Conservation (phyloP, 148 eudicot genomes). For the Arbutus unedo region DNA sequence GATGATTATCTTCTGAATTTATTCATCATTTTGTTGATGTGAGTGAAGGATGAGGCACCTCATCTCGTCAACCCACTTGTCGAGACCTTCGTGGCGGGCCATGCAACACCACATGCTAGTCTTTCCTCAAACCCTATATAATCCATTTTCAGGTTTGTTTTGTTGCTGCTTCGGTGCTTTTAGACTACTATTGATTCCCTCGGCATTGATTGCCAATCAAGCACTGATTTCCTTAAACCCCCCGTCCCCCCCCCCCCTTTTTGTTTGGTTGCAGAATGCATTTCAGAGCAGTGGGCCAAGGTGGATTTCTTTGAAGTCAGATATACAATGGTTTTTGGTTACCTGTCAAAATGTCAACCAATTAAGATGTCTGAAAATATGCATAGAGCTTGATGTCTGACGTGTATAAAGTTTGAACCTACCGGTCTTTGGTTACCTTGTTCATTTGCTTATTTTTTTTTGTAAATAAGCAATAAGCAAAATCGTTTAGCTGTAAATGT, state of each 20-base stretch:
- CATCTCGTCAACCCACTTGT: slow-evolving; percentile 80
- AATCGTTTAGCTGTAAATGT: not conserved
- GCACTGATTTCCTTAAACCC: not conserved
- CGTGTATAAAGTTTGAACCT: not conserved
- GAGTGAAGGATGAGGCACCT: slow-evolving; percentile 85
- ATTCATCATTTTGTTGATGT: slow-evolving; percentile 15
- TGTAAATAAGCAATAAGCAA: not conserved
- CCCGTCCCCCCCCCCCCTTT: no score
- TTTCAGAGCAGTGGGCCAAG: not conserved
- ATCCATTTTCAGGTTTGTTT: slow-evolving; percentile 11
- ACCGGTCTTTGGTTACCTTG: not conserved
- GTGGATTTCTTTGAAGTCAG: not conserved
- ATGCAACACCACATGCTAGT: slow-evolving; percentile 33
- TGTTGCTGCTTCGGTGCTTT: not conserved
- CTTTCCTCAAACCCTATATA: not conserved
- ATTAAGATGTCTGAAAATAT: not conserved
- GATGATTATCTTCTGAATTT: not conserved
- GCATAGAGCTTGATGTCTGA: not conserved
- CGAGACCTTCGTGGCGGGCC: slow-evolving; percentile 74
- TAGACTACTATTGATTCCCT: not conserved
- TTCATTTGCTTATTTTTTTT: not conserved
- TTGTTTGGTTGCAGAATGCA: not conserved
- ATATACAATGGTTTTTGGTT: slow-evolving; percentile 2
- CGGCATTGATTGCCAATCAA: not conserved
- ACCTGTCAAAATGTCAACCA: not conserved